Conservation (phyloP, 208 protist species). For the Phytomonas francai region DNA sequence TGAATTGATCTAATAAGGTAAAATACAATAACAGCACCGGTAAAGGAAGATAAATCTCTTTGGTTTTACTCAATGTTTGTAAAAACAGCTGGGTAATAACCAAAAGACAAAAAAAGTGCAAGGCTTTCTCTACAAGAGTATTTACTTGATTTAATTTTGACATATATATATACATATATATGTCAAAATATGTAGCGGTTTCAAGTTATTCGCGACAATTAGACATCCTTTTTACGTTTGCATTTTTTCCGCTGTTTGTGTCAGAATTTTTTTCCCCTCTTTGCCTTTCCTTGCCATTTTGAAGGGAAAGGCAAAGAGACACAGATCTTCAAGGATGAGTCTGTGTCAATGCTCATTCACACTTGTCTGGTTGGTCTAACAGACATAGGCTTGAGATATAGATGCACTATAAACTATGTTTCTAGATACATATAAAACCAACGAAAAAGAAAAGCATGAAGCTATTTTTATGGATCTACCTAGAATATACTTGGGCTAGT, state of each 20-base stretch:
- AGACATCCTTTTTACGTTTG: background rate
- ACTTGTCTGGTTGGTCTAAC: conserved; percentile 5
- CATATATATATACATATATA: conserved; percentile 2
- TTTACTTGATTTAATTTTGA: background rate
- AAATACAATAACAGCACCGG: background rate
- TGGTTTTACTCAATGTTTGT: background rate
- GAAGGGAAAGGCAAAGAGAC: background rate
- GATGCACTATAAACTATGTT: conserved; percentile 2
- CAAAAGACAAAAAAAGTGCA: background rate
- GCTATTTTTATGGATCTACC: background rate
- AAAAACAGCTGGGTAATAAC: background rate
- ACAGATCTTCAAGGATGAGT: background rate
- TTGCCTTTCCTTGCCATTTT: background rate
- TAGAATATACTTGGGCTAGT: background rate
- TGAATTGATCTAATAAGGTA: background rate
- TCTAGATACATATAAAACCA: conserved; percentile 9
- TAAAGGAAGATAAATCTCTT: background rate
- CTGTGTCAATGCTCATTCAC: background rate
- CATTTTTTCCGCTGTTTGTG: background rate
- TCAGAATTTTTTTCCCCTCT: background rate
- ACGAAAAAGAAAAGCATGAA: background rate
- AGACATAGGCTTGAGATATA: background rate
- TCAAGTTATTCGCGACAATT: background rate
- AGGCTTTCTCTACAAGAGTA: background rate
- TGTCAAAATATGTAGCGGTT: background rate